Evolutionary conservation across 371 early-diverging fungal genomes (phyloP).

Genomic region (Parasitella parasitica): DNA sequence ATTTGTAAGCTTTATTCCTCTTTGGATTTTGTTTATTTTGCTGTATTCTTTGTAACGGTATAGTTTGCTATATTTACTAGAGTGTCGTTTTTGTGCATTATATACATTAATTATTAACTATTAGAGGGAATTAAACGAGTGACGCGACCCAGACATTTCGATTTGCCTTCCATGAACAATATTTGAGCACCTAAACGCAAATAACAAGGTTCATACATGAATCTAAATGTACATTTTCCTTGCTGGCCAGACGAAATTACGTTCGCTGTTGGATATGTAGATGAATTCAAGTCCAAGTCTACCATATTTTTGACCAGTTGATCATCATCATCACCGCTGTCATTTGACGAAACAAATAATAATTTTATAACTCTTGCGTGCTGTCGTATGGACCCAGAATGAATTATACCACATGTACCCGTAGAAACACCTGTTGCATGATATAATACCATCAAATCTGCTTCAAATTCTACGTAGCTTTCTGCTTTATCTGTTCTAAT

Average conservation of each 20-base stretch:
- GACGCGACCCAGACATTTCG: constrained; percentile 91
- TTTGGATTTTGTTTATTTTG: too few relatives aligned
- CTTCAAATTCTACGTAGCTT: constrained; percentile 80
- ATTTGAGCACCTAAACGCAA: constrained; percentile 72
- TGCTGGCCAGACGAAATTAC: constrained; percentile 10
- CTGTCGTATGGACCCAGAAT: constrained; percentile 87
- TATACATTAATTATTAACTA: too few relatives aligned
- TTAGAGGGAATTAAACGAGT: constrained; percentile 20
- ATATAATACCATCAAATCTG: constrained; percentile 82
- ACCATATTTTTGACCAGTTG: neutral
- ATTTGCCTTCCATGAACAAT: constrained; percentile 77
- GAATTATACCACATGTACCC: constrained; percentile 91
- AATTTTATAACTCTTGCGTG: constrained; percentile 67
- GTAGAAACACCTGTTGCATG: constrained; percentile 61
- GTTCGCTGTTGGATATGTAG: neutral
- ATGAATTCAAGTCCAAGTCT: constrained; percentile 11
- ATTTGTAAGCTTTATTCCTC: too few relatives aligned
- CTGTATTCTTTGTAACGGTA: too few relatives aligned
- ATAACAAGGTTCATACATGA: constrained; percentile 82
- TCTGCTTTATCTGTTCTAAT: constrained; percentile 48
- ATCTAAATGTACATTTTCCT: constrained; percentile 64
- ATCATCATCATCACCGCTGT: neutral
- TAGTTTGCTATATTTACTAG: too few relatives aligned
- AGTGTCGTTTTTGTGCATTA: too few relatives aligned
- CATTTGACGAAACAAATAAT: constrained; percentile 16